Evolutionary conservation across 768 basidiomycete genomes (phyloP), one percentile per base, ranked within the genome.

Genomic region (Hortiboletus campestris): DNA sequence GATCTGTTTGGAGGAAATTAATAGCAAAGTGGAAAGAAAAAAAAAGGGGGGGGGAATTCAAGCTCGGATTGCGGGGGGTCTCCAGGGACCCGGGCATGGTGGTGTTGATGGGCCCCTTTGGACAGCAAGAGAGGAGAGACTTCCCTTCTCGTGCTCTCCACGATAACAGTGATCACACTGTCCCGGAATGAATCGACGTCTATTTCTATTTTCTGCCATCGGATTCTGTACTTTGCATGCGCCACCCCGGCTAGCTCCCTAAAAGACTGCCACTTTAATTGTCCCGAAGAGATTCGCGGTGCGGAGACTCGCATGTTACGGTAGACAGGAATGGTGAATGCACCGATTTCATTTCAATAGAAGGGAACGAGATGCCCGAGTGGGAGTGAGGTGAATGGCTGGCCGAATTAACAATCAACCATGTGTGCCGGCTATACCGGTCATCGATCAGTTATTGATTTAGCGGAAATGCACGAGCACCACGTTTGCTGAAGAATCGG

Each of bases 241-340:
- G 51, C 47, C 58, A 40, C 57, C 20, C 41, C 34, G 32, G 35
- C 40, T 25, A 22, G 39, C 49, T n/a, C 28, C 35, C 20, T 35
- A 32, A 22, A 50, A 39, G 38, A 34, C 11, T 34, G 38, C 14
- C 32, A 28, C 38, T 20, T 16, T 19, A 25, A 19, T 46, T 14
- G 38, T 45, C 34, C 36, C 35, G 34, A 20, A 61, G 50, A 35
- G 50, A 55, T 57, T 56, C 62, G 46, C 53, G 47, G 29, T 38
- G 25, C 12, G 43, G 41, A 32, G 45, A 40, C 49, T 45, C 31
- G 48, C 55, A 39, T 40, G 40, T 31, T 28, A 22, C 28, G 38
- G 34, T 35, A 7, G n/a, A 8, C 19, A 28, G 17, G 28, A 41
- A 42, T 42, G 57, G 61, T 43, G 63, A 54, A 58, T 54, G 63